A percentile compares a stretch with the other conserved stretches of the same genome.
phyloP scores from a whole-genome alignment of 2,329 filamentous ascomycete species.

The Ophiostoma pallidulum region DNA sequence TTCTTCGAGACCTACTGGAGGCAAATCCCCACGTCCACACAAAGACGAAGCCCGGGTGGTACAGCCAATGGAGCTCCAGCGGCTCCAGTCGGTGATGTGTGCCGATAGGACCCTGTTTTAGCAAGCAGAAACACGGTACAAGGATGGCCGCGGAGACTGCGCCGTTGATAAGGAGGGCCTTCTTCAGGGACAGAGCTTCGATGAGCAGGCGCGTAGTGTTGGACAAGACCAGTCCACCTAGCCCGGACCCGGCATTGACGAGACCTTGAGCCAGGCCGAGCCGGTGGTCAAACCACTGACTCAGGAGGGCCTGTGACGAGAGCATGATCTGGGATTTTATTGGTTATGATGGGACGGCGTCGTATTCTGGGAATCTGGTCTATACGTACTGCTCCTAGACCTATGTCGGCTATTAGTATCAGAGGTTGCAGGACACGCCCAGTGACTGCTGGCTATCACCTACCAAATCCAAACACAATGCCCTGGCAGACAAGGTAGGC shows the following conservation, averaged over 20 bases:
- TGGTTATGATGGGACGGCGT: no score
- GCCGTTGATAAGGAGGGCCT: constrained; percentile 6
- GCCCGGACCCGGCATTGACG: constrained; percentile 8
- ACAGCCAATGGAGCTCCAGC: constrained; percentile 1
- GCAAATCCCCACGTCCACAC: constrained; percentile 7
- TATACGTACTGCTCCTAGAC: constrained; percentile 1
- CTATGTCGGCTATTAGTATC: not conserved
- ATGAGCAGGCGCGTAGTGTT: constrained; percentile 11
- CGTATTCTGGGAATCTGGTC: not conserved
- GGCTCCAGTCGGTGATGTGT: not conserved
- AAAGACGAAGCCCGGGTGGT: constrained; percentile 2
- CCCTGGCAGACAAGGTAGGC: constrained; percentile 11
- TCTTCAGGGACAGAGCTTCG: not conserved
- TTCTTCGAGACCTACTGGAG: not conserved
- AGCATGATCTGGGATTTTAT: not conserved
- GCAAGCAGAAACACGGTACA: not conserved
- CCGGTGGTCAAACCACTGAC: constrained; percentile 8
- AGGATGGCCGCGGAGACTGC: constrained; percentile 5
- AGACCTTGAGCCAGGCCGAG: constrained; percentile 6
- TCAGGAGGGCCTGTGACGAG: not conserved
- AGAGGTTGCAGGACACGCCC: no score
- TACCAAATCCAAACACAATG: constrained; percentile 7
- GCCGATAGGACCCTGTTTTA: not conserved
- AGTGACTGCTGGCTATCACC: not conserved
- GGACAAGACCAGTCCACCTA: constrained; percentile 7